phyloP scores from a whole-genome alignment of 106 monocot species.

The Dioscorea zingiberensis region DNA sequence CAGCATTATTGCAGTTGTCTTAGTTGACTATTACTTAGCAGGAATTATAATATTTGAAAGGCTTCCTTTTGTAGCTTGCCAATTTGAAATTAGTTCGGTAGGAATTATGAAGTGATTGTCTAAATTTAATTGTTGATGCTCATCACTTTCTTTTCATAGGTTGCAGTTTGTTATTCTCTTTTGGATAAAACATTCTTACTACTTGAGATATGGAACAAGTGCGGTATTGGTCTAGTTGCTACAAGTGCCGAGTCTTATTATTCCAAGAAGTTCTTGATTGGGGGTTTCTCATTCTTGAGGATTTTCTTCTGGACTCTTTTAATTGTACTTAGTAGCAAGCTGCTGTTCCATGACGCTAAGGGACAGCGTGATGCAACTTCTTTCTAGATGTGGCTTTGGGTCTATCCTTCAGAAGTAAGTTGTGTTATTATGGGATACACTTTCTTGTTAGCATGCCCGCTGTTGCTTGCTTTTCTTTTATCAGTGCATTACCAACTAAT shows the following conservation, averaged over 20 bases:
- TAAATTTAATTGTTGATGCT: not conserved
- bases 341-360: slow-evolving; percentile 33
- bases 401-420: slow-evolving; percentile 7
- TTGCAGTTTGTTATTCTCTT: slow-evolving; percentile 1
- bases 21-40: not conserved
- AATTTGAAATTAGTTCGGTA: no score
- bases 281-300: slow-evolving; percentile 35
- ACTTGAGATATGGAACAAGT: slow-evolving; percentile 44
- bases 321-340: slow-evolving; percentile 47
- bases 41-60: not conserved
- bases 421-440: not conserved
- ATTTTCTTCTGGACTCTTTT: slow-evolving; percentile 57
- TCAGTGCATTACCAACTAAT: not conserved
- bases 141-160: slow-evolving; percentile 15
- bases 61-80: no score
- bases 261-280: slow-evolving; percentile 43
- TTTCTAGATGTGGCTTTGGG: slow-evolving; percentile 27
- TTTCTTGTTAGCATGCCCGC: not conserved
- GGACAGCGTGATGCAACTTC: slow-evolving; percentile 35
- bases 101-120: not conserved
- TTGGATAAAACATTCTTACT: slow-evolving; percentile 17
- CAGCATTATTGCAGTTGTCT: no score
- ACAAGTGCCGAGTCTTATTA: slow-evolving; percentile 15
- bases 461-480: not conserved
- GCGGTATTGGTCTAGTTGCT: slow-evolving; percentile 39